Base-by-base conservation (phyloP, 2,329 filamentous ascomycete genomes). In the Acephala macrosclerotiorum region DNA sequence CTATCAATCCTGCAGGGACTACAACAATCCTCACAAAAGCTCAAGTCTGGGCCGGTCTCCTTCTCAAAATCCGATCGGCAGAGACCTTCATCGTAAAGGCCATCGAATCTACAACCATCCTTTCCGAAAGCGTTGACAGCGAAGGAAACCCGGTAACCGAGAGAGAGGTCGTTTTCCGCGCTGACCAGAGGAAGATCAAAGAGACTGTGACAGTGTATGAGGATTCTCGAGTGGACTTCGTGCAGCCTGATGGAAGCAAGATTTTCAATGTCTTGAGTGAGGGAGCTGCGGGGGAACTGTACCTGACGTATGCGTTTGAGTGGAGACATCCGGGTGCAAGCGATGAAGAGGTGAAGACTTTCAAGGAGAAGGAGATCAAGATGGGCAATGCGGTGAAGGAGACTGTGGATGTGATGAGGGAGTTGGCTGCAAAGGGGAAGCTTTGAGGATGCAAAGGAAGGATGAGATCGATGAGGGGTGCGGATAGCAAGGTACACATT, bases 231-330 rank as follows among this genome's bases (percentile, higher is more conserved):
- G 70, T 75, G 36, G 74, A 75, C 49, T 75, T 76, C 38, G 57
- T 45, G 16, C 62, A 61, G 42, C 45, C 61, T 36, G 56, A 74
- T 64, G 40, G 68, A 35, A 72, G 72, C 58, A 71, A 66, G 57
- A 71, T 77, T 16, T 65, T 69, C 53, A 78, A 78, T 59, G 69
- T 76, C 38, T 68, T 79, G 45, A 77, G 75, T 29, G 70, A 77
- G 14, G 77, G 77, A 2, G 68, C 69, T 0, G 70, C 69, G 11
- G 77, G 75, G 7, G 75, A 77, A 9, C 53, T 80, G n/a, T 77
- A 75, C 58, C 71, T 81, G 74, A 81, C 79, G 1, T 81, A 79
- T 70, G 74, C 76, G 2, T 80, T 80, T 66, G 77, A 80, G 59
- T 80, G 78, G 77, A 66, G 64, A 12, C 68, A 70, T 55, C 26